Evolutionary conservation across 2,329 filamentous ascomycete genomes (phyloP), one percentile per base, ranked within the genome.

Genomic region (Colletotrichum sp.): DNA sequence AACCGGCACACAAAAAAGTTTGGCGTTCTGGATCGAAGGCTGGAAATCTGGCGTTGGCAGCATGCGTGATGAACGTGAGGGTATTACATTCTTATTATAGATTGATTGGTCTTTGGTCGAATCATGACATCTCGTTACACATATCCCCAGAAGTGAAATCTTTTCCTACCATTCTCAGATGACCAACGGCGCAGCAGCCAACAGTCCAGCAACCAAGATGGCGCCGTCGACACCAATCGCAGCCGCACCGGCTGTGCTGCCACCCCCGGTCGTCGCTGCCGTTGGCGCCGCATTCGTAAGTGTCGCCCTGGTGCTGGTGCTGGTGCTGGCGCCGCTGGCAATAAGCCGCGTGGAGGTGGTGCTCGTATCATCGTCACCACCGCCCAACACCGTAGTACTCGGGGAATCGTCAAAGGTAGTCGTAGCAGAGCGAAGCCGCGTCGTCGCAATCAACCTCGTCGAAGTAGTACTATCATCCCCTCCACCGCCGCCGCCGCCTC

Each of bases 281-380:
- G 72, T 24, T 5, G 26, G 52, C 7, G 36, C 21, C 2, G 15
- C 16, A 10, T n/a, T 16, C 26, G 26, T n/a, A 4, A n/a, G 10
- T 2, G 52, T 43, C 21, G 36, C 26, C 6, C 16, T 75, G 24
- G 26, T 74, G 39, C 39, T 48, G 24, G 26, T 74, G 39, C 39
- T 48, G 24, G 26, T 67, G 24, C 18, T 76, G 24, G 30, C 71
- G 15, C 36, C 36, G 36, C 36, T 39, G 65, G 26, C 77, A 70
- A 36, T 75, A 32, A 8, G 36, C 61, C 43, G 67, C 48, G 24
- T 73, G 12, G 67, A 78, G n/a, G 26, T 75, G 32, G 69, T 61
- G 28, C 43, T 48, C 6, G 52, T 67, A 24, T 64, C 9, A 28
- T 28, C 69, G 2, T 64, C 69, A 7, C 68, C 64, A 7, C 39